A percentile compares a stretch with the other conserved stretches of the same genome.
phyloP scores from a whole-genome alignment of 768 basidiomycete species.

The Coprinopsis marcescibilis region DNA sequence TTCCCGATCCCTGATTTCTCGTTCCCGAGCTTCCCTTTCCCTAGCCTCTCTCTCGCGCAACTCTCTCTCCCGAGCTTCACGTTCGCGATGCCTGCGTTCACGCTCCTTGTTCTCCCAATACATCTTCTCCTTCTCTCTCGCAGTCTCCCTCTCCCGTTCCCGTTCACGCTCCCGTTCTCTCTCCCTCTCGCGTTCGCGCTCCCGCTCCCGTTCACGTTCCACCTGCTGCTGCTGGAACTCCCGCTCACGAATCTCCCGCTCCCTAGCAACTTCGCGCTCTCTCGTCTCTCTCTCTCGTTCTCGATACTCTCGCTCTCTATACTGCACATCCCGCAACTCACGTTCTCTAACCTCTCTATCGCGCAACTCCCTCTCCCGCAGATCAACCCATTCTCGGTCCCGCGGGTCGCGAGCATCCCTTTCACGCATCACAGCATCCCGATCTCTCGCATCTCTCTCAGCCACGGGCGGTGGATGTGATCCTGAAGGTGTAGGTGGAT shows the following conservation, averaged over 20 bases:
- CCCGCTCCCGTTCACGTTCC: background rate
- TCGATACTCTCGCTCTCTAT: background rate
- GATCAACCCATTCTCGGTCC: background rate
- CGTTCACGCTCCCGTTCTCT: background rate
- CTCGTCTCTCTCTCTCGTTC: background rate
- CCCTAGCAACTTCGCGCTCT: background rate
- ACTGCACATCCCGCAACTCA: background rate
- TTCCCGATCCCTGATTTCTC: conserved; percentile 1
- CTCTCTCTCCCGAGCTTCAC: background rate
- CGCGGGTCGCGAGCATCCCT: background rate
- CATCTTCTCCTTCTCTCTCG: background rate
- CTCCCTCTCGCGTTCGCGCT: background rate
- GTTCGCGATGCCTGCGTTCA: background rate
- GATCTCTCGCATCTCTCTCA: background rate
- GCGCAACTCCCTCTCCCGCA: background rate
- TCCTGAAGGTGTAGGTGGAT: background rate
- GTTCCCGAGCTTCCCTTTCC: background rate
- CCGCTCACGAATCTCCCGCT: background rate
- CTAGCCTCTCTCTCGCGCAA: conserved; percentile 2
- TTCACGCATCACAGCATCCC: background rate
- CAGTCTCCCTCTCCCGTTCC: background rate
- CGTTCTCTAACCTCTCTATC: background rate
- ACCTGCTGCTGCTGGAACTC: background rate
- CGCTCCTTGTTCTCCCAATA: conserved; percentile 3
- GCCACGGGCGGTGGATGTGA: no score